phyloP scores from a whole-genome alignment of 441 rosid species.

The Bocquillonia castaneifolia region DNA sequence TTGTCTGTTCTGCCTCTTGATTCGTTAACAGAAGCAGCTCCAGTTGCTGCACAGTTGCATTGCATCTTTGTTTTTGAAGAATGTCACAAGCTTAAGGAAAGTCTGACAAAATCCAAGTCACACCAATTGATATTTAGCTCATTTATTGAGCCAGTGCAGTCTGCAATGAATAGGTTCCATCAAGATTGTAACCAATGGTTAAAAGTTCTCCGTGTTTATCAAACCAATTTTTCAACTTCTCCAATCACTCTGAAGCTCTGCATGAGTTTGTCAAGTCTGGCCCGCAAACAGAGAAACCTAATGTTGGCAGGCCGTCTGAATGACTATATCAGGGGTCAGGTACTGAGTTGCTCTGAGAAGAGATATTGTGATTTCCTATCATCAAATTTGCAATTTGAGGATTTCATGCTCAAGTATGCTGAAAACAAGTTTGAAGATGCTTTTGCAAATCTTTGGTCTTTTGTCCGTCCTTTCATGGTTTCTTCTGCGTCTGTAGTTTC shows the following conservation, averaged over 20 bases:
- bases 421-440: constrained; percentile 78
- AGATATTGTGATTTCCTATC: constrained; percentile 42
- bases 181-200: constrained; percentile 93
- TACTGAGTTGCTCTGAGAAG: constrained; percentile 53
- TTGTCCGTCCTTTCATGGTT: constrained; percentile 58
- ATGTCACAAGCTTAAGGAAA: constrained; percentile 40
- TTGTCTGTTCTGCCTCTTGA: constrained; percentile 79
- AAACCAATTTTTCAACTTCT: constrained; percentile 60
- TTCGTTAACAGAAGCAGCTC: constrained; percentile 72
- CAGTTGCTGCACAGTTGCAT: constrained; percentile 78
- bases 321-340: constrained; percentile 50
- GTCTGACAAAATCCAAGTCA: constrained; percentile 40
- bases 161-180: constrained; percentile 46
- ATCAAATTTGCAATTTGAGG: constrained; percentile 73
- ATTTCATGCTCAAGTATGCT: constrained; percentile 62
- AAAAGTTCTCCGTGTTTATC: constrained; percentile 77
- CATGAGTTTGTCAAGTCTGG: constrained; percentile 68
- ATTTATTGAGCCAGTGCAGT: constrained; percentile 54
- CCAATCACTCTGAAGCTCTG: constrained; percentile 71
- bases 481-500: constrained; percentile 45
- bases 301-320: constrained; percentile 67
- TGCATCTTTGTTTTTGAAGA: constrained; percentile 84
- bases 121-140: constrained; percentile 51
- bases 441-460: constrained; percentile 77
- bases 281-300: constrained; percentile 82